Evolutionary conservation across 192 early-diverging fungal species (phyloP), one percentile per base, ranked within the genome.

Genomic region (Pilobolus umbonatus): DNA sequence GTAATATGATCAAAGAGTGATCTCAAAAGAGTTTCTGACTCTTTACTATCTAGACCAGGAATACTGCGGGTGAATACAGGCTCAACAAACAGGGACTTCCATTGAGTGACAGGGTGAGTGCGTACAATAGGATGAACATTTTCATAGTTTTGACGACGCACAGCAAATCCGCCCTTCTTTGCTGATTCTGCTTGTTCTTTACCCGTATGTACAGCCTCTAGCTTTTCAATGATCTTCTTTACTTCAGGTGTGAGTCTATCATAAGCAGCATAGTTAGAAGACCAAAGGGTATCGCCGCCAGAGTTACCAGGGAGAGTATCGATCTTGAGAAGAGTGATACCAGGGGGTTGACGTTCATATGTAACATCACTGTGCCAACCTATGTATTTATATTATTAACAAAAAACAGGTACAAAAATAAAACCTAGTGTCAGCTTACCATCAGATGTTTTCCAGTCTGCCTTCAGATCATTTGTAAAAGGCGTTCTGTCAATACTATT

Each of bases 241-340:
- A 87, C 69, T 19, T 76, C 67, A 2, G 82, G 81, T 4, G 81
- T 79, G n/a, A 84, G 61, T 24, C 65, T 67, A 44, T 86, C 82
- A 57, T 84, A 86, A 19, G 81, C 79, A 32, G 62, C 74, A 70
- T 86, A 86, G 3, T 69, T 69, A 51, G 62, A 70, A 2, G 73
- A 63, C 84, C 82, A 85, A 17, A 83, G 39, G 0, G 82, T 86
- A 69, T 85, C 84, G 15, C 81, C 84, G 10, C 78, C 74, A 15
- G 64, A 71, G 4, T 17, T 42, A 4, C 65, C 66, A 35, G 75
- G 75, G 21, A 77, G 68, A 7, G 58, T 46, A 22, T 79, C 75
- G n/a, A 86, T 63, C 28, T 71, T 72, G 26, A 86, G 64, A 17
- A 77, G 69, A 25, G 84, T 74, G 31, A 68, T 68, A 30, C 75